Evolutionary conservation across 768 basidiomycete genomes (phyloP), one percentile per base, ranked within the genome.

Genomic region (Rhodosporidiobolus odoratus): DNA sequence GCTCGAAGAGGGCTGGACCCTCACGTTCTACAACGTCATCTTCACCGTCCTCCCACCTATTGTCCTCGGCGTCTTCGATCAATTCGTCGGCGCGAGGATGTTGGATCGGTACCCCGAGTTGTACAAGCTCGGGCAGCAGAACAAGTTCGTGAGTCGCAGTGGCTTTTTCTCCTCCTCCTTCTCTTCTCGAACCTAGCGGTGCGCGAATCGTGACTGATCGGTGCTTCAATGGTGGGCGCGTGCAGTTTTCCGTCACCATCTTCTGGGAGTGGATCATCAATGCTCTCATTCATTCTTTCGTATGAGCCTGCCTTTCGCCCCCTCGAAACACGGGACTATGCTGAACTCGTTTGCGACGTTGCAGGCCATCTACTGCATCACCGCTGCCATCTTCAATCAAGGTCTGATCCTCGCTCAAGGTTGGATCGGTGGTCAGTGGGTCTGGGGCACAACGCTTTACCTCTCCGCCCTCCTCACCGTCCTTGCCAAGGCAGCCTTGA

Each of bases 381-480:
- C 92, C 2, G 82, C 94, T 58, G 85, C 92, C 62, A 83, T 96
- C 45, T 98, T 94, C 81, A 92, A 92, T 89, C 91, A 91, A 53
- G 93, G 94, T 78, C 81, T 96, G 72, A 89, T 92, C 76, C 86
- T 89, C 63, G 80, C 85, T 0, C 83, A 86, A 62, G 96, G 96
- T 3, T 83, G 85, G 65, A 91, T 95, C 78, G 86, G 89, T 17
- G 95, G 92, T 2, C 92, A 93, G 82, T 99, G 96, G 96, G 91
- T 94, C 75, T 99, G 95, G 95, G 96, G 96, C 58, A 95, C 92
- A 19, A 90, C 89, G 32, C 81, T 98, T n/a, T 99, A 98, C 79
- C 85, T 98, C 56, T 87, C 90, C 2, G 91, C 96, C 13, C 84
- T 98, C 37, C 83, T 97, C 59, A 98, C 95, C 1, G 95, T 98